Evolutionary conservation across 164 flowering plant species (phyloP).

Genomic region (Buxus sempervirens): DNA sequence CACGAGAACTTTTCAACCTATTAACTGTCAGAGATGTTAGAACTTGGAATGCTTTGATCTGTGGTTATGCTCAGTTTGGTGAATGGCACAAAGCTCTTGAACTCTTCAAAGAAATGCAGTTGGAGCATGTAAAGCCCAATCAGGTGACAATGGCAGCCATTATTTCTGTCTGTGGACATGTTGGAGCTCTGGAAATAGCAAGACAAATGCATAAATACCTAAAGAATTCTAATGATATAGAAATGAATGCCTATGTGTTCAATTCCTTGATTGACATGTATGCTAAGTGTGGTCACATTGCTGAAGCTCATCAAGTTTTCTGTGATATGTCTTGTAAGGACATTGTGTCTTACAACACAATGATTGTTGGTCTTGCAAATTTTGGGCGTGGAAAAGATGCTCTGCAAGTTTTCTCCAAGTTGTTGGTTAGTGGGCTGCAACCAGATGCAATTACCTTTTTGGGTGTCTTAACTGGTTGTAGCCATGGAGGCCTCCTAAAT

Average conservation of each 20-base stretch:
- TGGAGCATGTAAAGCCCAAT: conserved; percentile 13
- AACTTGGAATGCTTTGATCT: conserved; percentile 15
- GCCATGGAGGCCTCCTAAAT: too few relatives aligned
- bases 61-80: conserved; percentile 11
- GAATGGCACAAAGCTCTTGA: conserved; percentile 5
- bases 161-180: background rate
- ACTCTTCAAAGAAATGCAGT: conserved; percentile 10
- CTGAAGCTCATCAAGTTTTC: conserved; percentile 10
- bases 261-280: conserved; percentile 44
- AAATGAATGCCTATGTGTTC: conserved; percentile 3
- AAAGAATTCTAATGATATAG: background rate
- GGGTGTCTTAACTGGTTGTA: conserved; percentile 11
- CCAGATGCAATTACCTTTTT: conserved; percentile 14
- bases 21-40: conserved; percentile 11
- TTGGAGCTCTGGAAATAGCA: conserved; percentile 10
- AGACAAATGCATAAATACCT: conserved; percentile 4
- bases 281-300: conserved; percentile 41
- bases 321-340: conserved; percentile 9
- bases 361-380: conserved; percentile 14
- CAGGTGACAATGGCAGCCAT: conserved; percentile 14
- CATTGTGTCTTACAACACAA: conserved; percentile 12
- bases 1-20: conserved; percentile 5
- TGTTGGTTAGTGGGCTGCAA: background rate
- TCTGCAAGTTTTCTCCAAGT: conserved; percentile 7
- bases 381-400: conserved; percentile 14